These are phyloP conservation scores for Fraxinus greggii DNA, from an alignment of 305 asterid genomes.

Conservation along the genomic window DNA sequence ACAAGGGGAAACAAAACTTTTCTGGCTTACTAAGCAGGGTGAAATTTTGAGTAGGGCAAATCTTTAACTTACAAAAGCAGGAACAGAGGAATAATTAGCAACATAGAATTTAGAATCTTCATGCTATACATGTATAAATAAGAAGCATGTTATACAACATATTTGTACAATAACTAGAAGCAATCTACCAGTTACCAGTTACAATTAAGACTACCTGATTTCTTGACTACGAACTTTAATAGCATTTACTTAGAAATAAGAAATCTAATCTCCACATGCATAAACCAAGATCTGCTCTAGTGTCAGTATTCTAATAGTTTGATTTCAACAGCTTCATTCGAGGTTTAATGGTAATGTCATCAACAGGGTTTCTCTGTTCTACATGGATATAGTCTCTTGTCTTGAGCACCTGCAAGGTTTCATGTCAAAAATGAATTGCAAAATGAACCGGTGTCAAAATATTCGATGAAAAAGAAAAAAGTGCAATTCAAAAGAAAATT, in stretches of 20 bases:
- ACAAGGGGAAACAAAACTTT: neutral
- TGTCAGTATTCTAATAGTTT: constrained; percentile 28
- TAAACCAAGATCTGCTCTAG: constrained; percentile 7
- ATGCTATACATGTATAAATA: constrained; percentile 35
- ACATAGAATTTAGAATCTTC: constrained; percentile 21
- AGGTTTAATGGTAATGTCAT: constrained; percentile 53
- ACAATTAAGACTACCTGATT: constrained; percentile 30
- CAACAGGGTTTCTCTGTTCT: constrained; percentile 57
- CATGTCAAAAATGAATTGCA: neutral
- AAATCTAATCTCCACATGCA: constrained; percentile 19
- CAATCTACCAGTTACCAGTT: constrained; percentile 27
- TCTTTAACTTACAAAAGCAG: neutral
- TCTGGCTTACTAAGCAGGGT: neutral
- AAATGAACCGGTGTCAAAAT: neutral
- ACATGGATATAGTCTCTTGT: constrained; percentile 83
- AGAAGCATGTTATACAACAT: constrained; percentile 23
- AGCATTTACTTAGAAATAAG: constrained; percentile 23
- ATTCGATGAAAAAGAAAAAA: neutral
- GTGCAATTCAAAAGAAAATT: neutral
- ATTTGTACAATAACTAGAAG: constrained; percentile 20
- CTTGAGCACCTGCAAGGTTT: constrained; percentile 61
- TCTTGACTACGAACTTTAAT: constrained; percentile 25
- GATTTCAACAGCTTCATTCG: constrained; percentile 64
- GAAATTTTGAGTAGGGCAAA: neutral
- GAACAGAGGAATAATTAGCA: neutral